These are phyloP conservation scores for Ajuga reptans DNA, from an alignment of 305 asterid genomes.

Conservation along the genomic window DNA sequence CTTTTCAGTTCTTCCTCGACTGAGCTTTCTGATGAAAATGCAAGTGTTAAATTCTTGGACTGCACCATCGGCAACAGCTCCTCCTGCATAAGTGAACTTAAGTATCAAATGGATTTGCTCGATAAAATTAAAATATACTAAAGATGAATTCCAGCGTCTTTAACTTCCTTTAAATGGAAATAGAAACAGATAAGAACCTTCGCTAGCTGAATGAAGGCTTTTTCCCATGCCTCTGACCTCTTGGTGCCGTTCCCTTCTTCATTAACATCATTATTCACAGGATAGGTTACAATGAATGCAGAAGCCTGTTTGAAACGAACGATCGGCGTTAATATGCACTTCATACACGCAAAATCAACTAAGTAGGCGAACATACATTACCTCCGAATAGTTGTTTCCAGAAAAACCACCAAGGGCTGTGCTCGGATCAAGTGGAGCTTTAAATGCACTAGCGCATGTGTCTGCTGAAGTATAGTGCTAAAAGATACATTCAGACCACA, in stretches of 20 bases:
- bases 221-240: slow-evolving; percentile 92
- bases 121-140: not conserved
- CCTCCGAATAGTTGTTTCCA: slow-evolving; percentile 84
- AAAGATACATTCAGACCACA: slow-evolving; percentile 25
- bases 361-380: slow-evolving; percentile 20
- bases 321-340: not conserved
- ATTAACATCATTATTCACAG: slow-evolving; percentile 81
- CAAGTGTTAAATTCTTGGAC: slow-evolving; percentile 64
- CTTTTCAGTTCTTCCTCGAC: slow-evolving; percentile 94
- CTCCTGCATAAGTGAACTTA: slow-evolving; percentile 47
- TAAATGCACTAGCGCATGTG: slow-evolving; percentile 78
- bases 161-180: not conserved
- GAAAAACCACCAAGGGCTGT: slow-evolving; percentile 97
- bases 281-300: slow-evolving; percentile 89
- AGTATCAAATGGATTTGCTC: slow-evolving; percentile 7
- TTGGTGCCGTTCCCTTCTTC: slow-evolving; percentile 68
- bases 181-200: slow-evolving; percentile 44
- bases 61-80: slow-evolving; percentile 81
- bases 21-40: slow-evolving; percentile 94
- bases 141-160: not conserved
- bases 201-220: slow-evolving; percentile 87
- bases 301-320: slow-evolving; percentile 61
- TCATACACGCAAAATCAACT: slow-evolving; percentile 4
- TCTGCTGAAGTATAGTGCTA: slow-evolving; percentile 92
- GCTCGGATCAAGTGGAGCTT: slow-evolving; percentile 96